Evolutionary conservation across 2,329 filamentous ascomycete species (phyloP).

Genomic region (Exophiala phaeomuriformis): DNA sequence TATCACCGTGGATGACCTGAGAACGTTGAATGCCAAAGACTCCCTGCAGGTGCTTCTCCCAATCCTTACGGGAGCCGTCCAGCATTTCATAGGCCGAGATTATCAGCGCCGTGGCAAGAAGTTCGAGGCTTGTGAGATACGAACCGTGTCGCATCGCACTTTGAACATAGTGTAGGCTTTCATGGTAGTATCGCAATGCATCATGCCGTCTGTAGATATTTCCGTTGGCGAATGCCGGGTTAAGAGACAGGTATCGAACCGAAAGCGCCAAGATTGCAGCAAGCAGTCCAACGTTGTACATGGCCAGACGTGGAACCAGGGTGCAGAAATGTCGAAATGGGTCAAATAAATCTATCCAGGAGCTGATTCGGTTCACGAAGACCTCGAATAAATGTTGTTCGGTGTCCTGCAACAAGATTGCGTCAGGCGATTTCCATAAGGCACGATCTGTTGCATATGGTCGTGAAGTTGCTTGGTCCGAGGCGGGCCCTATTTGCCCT

Average conservation of each 20-base stretch:
- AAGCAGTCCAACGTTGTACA: constrained; percentile 22
- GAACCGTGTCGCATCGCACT: constrained; percentile 28
- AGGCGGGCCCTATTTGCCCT: no score
- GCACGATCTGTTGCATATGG: no score
- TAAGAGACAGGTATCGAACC: constrained; percentile 25
- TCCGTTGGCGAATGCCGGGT: constrained; percentile 14
- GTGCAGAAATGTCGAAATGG: no score
- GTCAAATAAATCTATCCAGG: no score
- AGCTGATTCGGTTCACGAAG: no score
- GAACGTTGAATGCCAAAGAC: constrained; percentile 30
- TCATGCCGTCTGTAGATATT: constrained; percentile 7
- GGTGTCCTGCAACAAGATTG: no score
- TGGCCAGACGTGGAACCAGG: no score
- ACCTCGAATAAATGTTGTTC: no score
- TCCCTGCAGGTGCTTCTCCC: constrained; percentile 30
- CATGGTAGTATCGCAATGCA: constrained; percentile 29
- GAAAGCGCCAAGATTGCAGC: constrained; percentile 30
- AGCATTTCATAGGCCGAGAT: constrained; percentile 31
- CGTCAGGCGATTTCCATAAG: no score
- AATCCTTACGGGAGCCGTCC: constrained; percentile 29
- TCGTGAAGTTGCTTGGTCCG: no score
- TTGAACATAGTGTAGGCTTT: constrained; percentile 30
- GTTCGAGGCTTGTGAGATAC: constrained; percentile 28
- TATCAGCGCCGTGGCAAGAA: constrained; percentile 29
- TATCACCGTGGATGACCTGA: constrained; percentile 29